These are phyloP conservation scores for Rossbeevera mucosa DNA, from an alignment of 768 basidiomycete genomes.

Conservation along the genomic window DNA sequence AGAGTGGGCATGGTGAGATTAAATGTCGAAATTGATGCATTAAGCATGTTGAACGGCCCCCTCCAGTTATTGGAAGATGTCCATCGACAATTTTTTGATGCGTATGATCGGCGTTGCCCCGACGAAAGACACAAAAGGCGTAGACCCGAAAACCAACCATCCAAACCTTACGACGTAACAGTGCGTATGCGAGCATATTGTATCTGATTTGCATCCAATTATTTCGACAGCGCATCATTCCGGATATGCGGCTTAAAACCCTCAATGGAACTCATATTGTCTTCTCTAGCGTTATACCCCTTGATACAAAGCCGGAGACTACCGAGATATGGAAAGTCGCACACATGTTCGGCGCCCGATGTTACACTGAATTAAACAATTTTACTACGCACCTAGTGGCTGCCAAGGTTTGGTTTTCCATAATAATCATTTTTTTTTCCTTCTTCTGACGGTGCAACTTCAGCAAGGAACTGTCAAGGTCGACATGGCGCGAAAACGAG, in stretches of 20 bases:
- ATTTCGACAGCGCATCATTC: constrained; percentile 70
- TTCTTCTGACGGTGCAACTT: constrained; percentile 1
- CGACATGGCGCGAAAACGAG: constrained; percentile 70
- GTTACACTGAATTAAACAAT: constrained; percentile 60
- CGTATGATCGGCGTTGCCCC: constrained; percentile 47
- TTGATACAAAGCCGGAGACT: constrained; percentile 74
- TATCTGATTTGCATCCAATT: not conserved
- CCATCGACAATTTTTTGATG: constrained; percentile 69
- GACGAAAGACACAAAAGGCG: constrained; percentile 29
- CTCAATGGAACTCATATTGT: constrained; percentile 78
- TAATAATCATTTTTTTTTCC: constrained; percentile 3
- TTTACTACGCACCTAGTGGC: constrained; percentile 88
- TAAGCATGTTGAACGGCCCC: not conserved
- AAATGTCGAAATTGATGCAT: not conserved
- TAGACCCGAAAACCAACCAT: constrained; percentile 20
- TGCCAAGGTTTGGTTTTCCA: constrained; percentile 55
- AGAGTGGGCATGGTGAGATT: constrained; percentile 66
- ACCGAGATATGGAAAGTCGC: constrained; percentile 86
- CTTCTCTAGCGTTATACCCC: constrained; percentile 93
- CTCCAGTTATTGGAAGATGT: constrained; percentile 75
- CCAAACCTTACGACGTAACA: constrained; percentile 65
- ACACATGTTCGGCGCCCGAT: constrained; percentile 82
- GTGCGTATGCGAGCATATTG: constrained; percentile 41
- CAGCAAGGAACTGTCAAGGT: constrained; percentile 92
- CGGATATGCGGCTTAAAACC: constrained; percentile 67